Conservation (phyloP, 495 filamentous ascomycete genomes). For the Ascodesmis nigricans region DNA sequence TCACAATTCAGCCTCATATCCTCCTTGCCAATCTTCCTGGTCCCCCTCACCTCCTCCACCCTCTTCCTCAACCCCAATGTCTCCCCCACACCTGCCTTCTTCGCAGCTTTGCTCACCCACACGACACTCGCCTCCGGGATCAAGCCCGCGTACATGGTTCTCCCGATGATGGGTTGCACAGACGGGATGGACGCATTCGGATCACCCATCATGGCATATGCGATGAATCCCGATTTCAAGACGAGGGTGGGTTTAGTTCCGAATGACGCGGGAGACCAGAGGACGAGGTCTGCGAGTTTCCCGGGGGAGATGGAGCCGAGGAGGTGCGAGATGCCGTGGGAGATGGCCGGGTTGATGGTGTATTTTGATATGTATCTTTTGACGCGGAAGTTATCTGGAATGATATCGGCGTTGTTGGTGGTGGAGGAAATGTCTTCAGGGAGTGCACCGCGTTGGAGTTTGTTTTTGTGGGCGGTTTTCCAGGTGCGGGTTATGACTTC, state of each 20-base stretch:
- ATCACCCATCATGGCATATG: conserved; percentile 79
- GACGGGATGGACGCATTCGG: conserved; percentile 84
- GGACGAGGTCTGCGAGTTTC: conserved; percentile 75
- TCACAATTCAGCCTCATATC: conserved; percentile 88
- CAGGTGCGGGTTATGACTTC: conserved; percentile 89
- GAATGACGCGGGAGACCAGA: conserved; percentile 75
- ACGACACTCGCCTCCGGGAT: conserved; percentile 53
- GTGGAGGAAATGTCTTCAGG: conserved; percentile 58
- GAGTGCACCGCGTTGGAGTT: conserved; percentile 57
- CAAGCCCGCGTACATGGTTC: conserved; percentile 67
- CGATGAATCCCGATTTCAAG: conserved; percentile 79
- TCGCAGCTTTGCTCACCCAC: conserved; percentile 58
- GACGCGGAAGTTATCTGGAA: conserved; percentile 89
- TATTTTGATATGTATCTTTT: conserved; percentile 93
- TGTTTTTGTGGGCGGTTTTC: conserved; percentile 98
- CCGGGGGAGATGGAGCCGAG: conserved; percentile 76
- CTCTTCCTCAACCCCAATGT: conserved; percentile 58
- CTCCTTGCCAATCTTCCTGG: conserved; percentile 58
- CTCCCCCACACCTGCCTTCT: conserved; percentile 40
- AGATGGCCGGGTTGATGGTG: conserved; percentile 86
- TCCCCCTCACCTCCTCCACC: conserved; percentile 59
- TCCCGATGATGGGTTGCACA: conserved; percentile 64
- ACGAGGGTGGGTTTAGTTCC: conserved; percentile 69
- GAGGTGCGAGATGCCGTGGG: conserved; percentile 81
- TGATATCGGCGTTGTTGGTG: no score